phyloP scores from a whole-genome alignment of 2,329 filamentous ascomycete genomes.

The Botrytis byssoidea region DNA sequence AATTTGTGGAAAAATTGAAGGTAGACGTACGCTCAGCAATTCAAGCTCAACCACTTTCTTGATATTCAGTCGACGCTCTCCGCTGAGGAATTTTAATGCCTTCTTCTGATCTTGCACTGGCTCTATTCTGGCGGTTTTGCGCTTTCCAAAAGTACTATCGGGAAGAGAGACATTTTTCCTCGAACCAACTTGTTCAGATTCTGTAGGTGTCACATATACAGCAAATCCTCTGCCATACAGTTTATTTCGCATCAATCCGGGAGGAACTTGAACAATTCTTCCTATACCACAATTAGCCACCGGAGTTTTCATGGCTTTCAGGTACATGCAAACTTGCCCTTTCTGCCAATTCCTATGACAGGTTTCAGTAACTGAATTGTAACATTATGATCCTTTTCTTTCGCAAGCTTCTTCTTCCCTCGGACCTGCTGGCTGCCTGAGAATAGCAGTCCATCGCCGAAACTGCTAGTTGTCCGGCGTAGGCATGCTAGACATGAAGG shows the following conservation, averaged over 20 bases:
- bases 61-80: constrained; percentile 2
- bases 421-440: constrained; percentile 41
- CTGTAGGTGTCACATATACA: constrained; percentile 49
- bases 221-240: constrained; percentile 52
- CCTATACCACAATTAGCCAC: constrained; percentile 41
- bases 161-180: constrained; percentile 40
- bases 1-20: constrained; percentile 15
- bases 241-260: constrained; percentile 53
- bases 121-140: constrained; percentile 45
- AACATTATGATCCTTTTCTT: constrained; percentile 39
- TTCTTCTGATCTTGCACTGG: constrained; percentile 13
- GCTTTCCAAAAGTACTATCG: constrained; percentile 24
- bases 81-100: not conserved
- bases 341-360: constrained; percentile 50
- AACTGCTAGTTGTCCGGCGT: constrained; percentile 32
- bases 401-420: constrained; percentile 47
- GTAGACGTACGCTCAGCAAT: constrained; percentile 32
- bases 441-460: constrained; percentile 27
- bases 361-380: constrained; percentile 52
- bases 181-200: constrained; percentile 45
- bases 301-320: not conserved
- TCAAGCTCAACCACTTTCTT: constrained; percentile 26
- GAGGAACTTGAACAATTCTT: constrained; percentile 50
- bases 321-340: constrained; percentile 39
- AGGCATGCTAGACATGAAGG: constrained; percentile 37